Evolutionary conservation across 176 grass and related monocot genomes (phyloP), one percentile per base, ranked within the genome.

Genomic region (Elaeis guineensis): DNA sequence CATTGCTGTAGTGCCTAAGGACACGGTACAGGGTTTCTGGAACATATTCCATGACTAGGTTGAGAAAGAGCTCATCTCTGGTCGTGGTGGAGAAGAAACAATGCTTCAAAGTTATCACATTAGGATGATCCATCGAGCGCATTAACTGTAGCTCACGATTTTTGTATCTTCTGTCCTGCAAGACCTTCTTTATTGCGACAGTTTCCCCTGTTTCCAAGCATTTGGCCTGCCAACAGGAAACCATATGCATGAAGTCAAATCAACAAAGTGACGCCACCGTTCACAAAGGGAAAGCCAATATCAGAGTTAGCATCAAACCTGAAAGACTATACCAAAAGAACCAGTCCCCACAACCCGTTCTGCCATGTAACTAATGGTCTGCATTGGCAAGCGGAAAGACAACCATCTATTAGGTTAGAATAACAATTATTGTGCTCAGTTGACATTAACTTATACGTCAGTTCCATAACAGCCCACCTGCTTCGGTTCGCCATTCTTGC

Each of bases 291-390:
- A 35, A 35, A 35, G 6, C 32, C 5, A 35, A 9, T 35, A 35
- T 35, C 32, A 35, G 1, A 35, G 32, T 35, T 35, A 35, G 24
- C 18, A 11, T 21, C 48, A 17, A 20, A 44, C 87, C 87, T 86
- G 87, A 73, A 90, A 90, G 52, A 90, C 87, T 4, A 90, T 83
- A 59, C 87, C 87, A 74, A 90, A 90, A 3, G 87, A 90, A 21
- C 87, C 87, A 61, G 79, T 90, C 50, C 87, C 87, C 4, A 90
- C 82, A 0, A 90, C 79, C 4, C 87, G 69, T 21, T 90, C 87
- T 3, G 87, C 87, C 87, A 90, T 86, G 64, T 90, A 90, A 51
- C 79, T 90, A 28, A 90, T 90, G 9, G 82, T 90, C 87, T 90
- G 73, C 5, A 74, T 1, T 5, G 62, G 49, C 50, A 25, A 30